phyloP scores from a whole-genome alignment of 1,284 basidiomycete genomes.

The Leccinum laetum region DNA sequence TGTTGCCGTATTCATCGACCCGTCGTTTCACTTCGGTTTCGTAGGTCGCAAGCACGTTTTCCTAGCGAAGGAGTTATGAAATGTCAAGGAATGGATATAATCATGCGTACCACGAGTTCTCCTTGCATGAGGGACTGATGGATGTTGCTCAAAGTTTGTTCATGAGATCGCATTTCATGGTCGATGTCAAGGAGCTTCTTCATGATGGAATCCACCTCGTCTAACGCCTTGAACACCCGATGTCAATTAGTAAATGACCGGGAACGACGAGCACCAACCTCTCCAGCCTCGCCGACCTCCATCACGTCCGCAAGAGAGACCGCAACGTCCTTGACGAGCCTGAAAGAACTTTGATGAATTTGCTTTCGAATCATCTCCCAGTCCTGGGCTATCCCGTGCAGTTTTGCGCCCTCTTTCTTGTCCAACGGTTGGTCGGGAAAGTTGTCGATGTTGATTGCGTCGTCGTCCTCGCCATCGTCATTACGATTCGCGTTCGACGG shows the following conservation, averaged over 20 bases:
- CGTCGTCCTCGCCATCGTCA: slow-evolving; percentile 44
- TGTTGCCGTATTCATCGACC: slow-evolving; percentile 49
- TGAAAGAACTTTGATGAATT: slow-evolving; percentile 44
- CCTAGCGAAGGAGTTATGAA: slow-evolving; percentile 35
- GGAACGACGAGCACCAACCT: slow-evolving; percentile 38
- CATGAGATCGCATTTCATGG: slow-evolving; percentile 56
- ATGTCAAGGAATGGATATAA: not conserved
- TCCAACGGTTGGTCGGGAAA: slow-evolving; percentile 64
- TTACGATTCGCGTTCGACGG: slow-evolving; percentile 19
- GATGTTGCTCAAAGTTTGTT: slow-evolving; percentile 53
- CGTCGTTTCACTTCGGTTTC: slow-evolving; percentile 40
- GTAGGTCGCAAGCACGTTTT: slow-evolving; percentile 48
- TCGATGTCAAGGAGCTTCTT: slow-evolving; percentile 66
- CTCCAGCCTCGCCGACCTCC: slow-evolving; percentile 50
- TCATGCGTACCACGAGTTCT: slow-evolving; percentile 54
- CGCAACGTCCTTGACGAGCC: slow-evolving; percentile 54
- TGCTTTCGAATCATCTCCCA: slow-evolving; percentile 54
- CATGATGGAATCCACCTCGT: slow-evolving; percentile 62
- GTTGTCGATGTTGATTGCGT: slow-evolving; percentile 53
- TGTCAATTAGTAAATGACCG: slow-evolving; percentile 1
- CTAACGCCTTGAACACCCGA: slow-evolving; percentile 44
- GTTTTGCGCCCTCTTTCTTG: slow-evolving; percentile 46
- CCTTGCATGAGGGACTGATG: slow-evolving; percentile 53
- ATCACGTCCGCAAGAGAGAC: slow-evolving; percentile 61
- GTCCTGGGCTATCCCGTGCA: slow-evolving; percentile 57